Conservation (phyloP, 2,329 filamentous ascomycete species). For the Claviceps pusilla region DNA sequence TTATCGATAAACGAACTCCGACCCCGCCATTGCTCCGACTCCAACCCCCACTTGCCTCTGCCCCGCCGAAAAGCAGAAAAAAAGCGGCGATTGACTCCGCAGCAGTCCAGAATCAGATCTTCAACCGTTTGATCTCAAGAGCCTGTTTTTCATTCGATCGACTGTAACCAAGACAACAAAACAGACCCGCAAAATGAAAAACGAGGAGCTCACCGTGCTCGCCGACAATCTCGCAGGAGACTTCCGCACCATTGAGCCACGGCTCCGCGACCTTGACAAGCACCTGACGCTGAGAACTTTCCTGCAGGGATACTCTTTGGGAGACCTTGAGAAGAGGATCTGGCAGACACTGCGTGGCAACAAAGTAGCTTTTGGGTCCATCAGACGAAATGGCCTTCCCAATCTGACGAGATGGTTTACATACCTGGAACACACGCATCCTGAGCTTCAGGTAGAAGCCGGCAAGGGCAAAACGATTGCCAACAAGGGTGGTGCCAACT, state of each 20-base stretch:
- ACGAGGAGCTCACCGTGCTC: conserved; percentile 38
- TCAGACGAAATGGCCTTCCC: conserved; percentile 61
- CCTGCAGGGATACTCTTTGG: conserved; percentile 65
- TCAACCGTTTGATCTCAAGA: not conserved
- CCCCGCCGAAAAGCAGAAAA: not conserved
- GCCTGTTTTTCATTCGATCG: not conserved
- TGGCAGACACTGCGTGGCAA: conserved; percentile 76
- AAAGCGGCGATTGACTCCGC: conserved; percentile 8
- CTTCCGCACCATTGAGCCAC: conserved; percentile 68
- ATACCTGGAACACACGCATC: conserved; percentile 69
- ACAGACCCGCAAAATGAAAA: conserved; percentile 33
- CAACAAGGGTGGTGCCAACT: conserved; percentile 69
- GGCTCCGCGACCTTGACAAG: conserved; percentile 65
- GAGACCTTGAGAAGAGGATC: conserved; percentile 62
- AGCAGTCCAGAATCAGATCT: not conserved
- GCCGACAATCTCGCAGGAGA: conserved; percentile 43
- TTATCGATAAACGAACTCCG: not conserved
- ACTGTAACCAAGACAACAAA: not conserved
- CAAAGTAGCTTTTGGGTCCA: conserved; percentile 64
- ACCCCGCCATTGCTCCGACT: conserved; percentile 10
- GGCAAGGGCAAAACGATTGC: conserved; percentile 56
- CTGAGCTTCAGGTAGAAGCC: conserved; percentile 56
- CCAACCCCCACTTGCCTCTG: conserved; percentile 5
- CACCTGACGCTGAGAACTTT: conserved; percentile 79
- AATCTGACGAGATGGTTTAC: conserved; percentile 79